A percentile compares a stretch with the other conserved stretches of the same genome.
phyloP scores from a whole-genome alignment of 805 yeast species.

The Kazachstania taianensis region DNA sequence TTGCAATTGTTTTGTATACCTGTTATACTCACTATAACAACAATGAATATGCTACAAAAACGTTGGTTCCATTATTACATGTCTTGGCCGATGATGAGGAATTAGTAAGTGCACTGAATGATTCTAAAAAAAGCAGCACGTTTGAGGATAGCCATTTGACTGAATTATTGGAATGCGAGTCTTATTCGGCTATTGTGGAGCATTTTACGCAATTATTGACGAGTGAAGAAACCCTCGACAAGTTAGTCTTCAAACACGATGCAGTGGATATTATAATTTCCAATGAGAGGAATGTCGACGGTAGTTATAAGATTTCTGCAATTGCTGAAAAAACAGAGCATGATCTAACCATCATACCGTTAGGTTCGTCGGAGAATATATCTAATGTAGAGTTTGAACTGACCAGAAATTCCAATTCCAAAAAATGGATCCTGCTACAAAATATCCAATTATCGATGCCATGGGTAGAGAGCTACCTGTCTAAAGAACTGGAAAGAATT shows the following conservation, averaged over 20 bases:
- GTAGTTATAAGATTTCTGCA: constrained; percentile 42
- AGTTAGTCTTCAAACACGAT: neutral
- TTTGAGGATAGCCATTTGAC: too few species aligned
- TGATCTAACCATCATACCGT: constrained; percentile 40
- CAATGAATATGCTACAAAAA: neutral
- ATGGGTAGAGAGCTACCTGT: constrained; percentile 46
- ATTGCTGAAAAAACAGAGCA: constrained; percentile 30
- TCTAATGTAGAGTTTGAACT: constrained; percentile 49
- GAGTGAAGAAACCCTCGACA: neutral
- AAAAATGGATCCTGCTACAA: constrained; percentile 68
- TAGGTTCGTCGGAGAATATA: constrained; percentile 67
- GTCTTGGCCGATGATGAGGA: neutral
- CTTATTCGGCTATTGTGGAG: neutral
- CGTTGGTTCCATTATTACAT: neutral
- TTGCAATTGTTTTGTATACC: constrained; percentile 34
- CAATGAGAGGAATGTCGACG: constrained; percentile 56
- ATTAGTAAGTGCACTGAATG: too few species aligned
- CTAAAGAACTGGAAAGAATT: constrained; percentile 36
- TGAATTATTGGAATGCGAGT: too few species aligned
- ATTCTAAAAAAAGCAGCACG: too few species aligned
- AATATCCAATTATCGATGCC: constrained; percentile 63
- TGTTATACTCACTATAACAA: constrained; percentile 5
- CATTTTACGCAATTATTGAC: neutral
- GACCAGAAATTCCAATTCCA: constrained; percentile 34
- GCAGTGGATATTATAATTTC: constrained; percentile 37